Base-by-base conservation (phyloP, 2,329 filamentous ascomycete genomes). In the Cercospora brassicicola region DNA sequence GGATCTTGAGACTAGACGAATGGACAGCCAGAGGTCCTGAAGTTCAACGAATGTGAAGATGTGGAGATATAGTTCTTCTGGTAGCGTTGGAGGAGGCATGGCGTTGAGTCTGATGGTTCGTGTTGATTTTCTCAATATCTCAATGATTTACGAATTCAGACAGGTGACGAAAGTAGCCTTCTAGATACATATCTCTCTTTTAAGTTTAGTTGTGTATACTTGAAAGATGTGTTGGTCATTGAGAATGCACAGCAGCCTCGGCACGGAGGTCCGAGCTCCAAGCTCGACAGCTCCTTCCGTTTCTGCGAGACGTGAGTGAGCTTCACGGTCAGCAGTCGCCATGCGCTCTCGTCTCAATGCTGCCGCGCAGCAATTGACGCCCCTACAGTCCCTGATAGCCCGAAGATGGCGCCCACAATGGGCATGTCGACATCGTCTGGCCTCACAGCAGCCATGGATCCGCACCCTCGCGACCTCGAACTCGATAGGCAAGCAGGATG, bases 361-460 rank as follows among this genome's bases (percentile, higher is more conserved):
- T 30, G 31, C 45, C 61, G 51, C 59, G 7, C 57, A 59, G 64
- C 53, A 64, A 26, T 65, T 77, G 39, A 78, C 76, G 10, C 76
- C 78, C 15, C 67, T 79, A 1, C 75, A 77, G 55, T 76, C 74
- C 53, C 73, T 79, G 62, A 69, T 79, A 6, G 57, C 68, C 26
- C 73, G 77, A 61, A 69, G 76, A 75, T 79, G 78, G 78, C 74
- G 76, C 3, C 76, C 77, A 15, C 76, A 76, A 75, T 78, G 77
- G 77, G 60, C 78, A 42, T 78, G 76, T 48, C 70, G 65, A 11
- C 62, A 60, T 31, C 73, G 72, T 64, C 67, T 71, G 6, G 67
- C 62, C 45, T 68, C 63, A 11, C 69, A 61, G 53, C 69, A 67
- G 48, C 64, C 59, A n/a, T 68, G 62, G 62, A 61, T 65, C n/a